Evolutionary conservation across 106 monocot genomes (phyloP).

Genomic region (Hemerocallis citrina): DNA sequence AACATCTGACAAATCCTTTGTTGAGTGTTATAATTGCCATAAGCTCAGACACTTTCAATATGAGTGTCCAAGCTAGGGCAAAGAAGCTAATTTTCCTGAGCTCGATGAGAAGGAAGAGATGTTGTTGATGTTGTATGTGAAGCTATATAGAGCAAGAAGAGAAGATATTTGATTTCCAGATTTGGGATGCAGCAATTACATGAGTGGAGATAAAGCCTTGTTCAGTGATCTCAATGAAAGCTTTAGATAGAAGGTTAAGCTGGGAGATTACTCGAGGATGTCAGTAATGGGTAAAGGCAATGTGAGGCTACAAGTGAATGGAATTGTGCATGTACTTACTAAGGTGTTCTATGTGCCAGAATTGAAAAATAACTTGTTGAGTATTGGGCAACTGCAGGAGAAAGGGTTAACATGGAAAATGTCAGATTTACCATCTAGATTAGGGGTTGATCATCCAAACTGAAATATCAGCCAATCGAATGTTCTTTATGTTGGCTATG

Average conservation of each 20-base stretch:
- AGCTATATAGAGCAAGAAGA: not conserved
- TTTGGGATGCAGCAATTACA: too few relatives aligned
- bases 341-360: not conserved
- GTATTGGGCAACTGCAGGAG: not conserved
- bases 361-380: not conserved
- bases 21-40: not conserved
- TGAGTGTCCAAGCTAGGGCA: not conserved
- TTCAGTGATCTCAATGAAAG: not conserved
- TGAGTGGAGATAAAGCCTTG: not conserved
- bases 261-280: not conserved
- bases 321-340: not conserved
- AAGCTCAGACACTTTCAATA: not conserved
- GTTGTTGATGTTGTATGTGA: not conserved
- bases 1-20: not conserved
- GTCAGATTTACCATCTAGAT: too few relatives aligned
- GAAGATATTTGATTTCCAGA: not conserved
- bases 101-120: not conserved
- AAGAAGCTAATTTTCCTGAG: not conserved
- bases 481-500: too few relatives aligned
- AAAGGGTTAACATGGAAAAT: not conserved
- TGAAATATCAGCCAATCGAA: too few relatives aligned
- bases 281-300: not conserved
- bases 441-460: too few relatives aligned
- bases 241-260: not conserved
- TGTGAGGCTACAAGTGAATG: not conserved